Evolutionary conservation across 2,329 filamentous ascomycete genomes (phyloP), one percentile per base, ranked within the genome.

Genomic region (Hypoxylon sp.): DNA sequence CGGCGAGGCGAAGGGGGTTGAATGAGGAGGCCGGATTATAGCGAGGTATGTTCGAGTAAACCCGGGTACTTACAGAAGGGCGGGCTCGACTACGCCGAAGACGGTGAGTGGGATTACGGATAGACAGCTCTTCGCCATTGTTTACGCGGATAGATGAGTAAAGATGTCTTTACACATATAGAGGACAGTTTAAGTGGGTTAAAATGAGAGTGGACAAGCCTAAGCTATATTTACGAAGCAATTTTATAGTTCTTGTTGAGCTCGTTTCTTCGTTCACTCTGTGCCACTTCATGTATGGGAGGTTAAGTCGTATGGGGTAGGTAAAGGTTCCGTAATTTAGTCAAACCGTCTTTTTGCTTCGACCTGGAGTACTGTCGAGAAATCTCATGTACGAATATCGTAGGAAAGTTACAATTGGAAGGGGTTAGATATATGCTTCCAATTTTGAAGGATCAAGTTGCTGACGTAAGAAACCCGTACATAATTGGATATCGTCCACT

Each of bases 11-110:
- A 2, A 1, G 28, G 5, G 28, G 23, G 23, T 23, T 30, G 5
- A 7, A 30, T 30, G 28, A 30, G 28, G 28, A 30, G 28, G 5
- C 9, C 28, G 7, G 28, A 30, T 30, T 30, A 30, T 30, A 30
- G 28, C 28, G 7, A 30, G 28, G 28, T 6, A 25, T 7, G 23
- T n/a, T 28, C 4, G 48, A 49, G 23, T 13, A 25, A 19, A 13
- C n/a, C 10, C 9, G 19, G 6, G 57, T 25, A 63, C 28, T 46
- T 58, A 78, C 74, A 76, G 73, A 3, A 75, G 57, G 17, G 61
- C 46, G 3, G 75, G 75, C 53, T 78, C 76, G 38, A 77, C 34
- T 56, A 76, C 60, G 60, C 75, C 75, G 63, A 76, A 73, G 45
- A 77, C 34, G 51, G 74, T 50, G 52, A 74, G 69, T 7, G 74